Evolutionary conservation across 345 rosid species (phyloP).

Genomic region (Salix suchowensis): DNA sequence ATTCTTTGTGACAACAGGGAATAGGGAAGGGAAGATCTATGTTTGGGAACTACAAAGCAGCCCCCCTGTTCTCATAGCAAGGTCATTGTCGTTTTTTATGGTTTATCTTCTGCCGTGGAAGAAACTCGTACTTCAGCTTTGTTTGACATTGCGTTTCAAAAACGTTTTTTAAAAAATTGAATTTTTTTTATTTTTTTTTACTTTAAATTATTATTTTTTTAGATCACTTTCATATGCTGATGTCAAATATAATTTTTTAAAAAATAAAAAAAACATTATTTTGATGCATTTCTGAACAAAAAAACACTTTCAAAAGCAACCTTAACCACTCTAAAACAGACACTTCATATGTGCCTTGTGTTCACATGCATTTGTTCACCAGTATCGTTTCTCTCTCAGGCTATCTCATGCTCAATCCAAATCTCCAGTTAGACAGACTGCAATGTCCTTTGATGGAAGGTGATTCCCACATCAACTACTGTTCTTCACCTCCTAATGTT

Average conservation of each 20-base stretch:
- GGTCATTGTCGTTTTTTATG: slow-evolving; percentile 27
- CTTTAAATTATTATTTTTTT: too few relatives aligned
- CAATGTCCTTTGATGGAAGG: slow-evolving; percentile 93
- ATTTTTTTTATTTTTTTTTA: too few relatives aligned
- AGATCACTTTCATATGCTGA: too few relatives aligned
- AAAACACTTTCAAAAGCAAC: too few relatives aligned
- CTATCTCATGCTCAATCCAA: slow-evolving; percentile 71
- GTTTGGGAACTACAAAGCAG: slow-evolving; percentile 93
- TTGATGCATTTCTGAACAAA: too few relatives aligned
- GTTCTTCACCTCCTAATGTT: neutral
- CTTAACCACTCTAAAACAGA: too few relatives aligned
- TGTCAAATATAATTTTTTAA: too few relatives aligned
- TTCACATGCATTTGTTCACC: neutral
- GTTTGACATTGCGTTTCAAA: too few relatives aligned
- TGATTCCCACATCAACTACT: slow-evolving; percentile 8
- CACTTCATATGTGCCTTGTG: neutral
- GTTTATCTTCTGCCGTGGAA: neutral
- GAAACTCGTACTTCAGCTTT: neutral
- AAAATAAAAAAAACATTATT: too few relatives aligned
- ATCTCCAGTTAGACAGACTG: slow-evolving; percentile 86
- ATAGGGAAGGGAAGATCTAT: slow-evolving; percentile 87
- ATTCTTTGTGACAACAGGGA: slow-evolving; percentile 56
- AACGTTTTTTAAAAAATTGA: too few relatives aligned
- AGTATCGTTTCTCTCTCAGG: slow-evolving; percentile 31
- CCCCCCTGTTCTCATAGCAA: slow-evolving; percentile 88